Evolutionary conservation across 306 rosid species (phyloP).

Genomic region (Vachellia collinsii): DNA sequence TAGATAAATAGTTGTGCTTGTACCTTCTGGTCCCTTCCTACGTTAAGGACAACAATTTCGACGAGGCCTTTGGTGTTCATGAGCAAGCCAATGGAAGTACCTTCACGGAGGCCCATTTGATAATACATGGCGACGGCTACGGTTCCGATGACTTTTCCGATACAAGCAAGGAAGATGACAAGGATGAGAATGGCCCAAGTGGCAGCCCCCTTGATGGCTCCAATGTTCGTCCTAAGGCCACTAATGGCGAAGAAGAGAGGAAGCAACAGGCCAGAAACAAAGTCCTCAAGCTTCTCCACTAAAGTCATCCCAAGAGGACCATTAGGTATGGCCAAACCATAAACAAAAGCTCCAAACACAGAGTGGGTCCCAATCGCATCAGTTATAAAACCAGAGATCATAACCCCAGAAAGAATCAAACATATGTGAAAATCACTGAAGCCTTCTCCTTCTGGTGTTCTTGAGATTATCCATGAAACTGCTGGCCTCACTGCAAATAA

Average conservation of each 20-base stretch:
- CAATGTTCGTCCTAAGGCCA: conserved; percentile 74
- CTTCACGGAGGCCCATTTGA: conserved; percentile 71
- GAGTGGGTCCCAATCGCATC: conserved; percentile 95
- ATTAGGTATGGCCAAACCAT: conserved; percentile 84
- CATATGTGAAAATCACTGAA: conserved; percentile 74
- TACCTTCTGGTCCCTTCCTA: conserved; percentile 87
- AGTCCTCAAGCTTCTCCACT: conserved; percentile 94
- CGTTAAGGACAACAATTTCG: conserved; percentile 85
- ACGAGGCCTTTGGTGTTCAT: conserved; percentile 97
- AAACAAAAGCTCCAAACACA: conserved; percentile 90
- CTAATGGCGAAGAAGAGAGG: conserved; percentile 93
- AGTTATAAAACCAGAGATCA: conserved; percentile 85
- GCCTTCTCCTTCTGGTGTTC: conserved; percentile 86
- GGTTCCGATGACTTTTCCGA: conserved; percentile 80
- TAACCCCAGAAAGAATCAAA: conserved; percentile 82
- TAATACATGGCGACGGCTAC: conserved; percentile 55
- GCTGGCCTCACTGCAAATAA: conserved; percentile 62
- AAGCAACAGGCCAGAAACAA: conserved; percentile 86
- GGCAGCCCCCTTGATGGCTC: conserved; percentile 35
- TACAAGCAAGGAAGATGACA: conserved; percentile 61
- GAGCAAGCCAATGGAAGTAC: conserved; percentile 76
- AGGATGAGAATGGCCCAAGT: conserved; percentile 64
- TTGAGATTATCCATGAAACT: conserved; percentile 60
- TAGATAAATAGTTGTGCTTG: too few relatives aligned
- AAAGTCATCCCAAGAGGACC: conserved; percentile 86